Base-by-base conservation (phyloP, 345 rosid species). In the Syzygium jambos region DNA sequence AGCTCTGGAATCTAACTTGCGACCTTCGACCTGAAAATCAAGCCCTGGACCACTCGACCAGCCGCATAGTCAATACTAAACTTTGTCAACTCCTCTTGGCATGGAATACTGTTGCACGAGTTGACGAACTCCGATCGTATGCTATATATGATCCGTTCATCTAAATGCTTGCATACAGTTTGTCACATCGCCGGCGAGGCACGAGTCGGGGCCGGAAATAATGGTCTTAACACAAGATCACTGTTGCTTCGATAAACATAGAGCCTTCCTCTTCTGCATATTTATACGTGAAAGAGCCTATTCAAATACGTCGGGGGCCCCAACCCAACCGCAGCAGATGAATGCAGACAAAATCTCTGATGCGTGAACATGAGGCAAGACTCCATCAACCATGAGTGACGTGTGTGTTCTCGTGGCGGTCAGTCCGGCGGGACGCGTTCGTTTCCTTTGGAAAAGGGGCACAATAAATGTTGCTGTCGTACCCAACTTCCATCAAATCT, bases 1-100 rank as follows among this genome's bases (percentile, higher is more conserved):
- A 19, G 4, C 0, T 0, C 0, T 0, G 1, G 0, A 73, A 34
- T 34, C 0, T 73, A 19, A 19, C 14, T 19, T 1, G 4, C 5
- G 8, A 38, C 1, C 7, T 27, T 12, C 0, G 0, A 0, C 1
- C n/a, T 19, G 25, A 6, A 73, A 73, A 73, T 38, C 2, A 38
- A 73, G 7, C 21, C 1, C 10, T 10, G 15, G 11, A 38, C 1
- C 27, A 9, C 8, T 38, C 0, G 1, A 73, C 1, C 2, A 10
- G 1, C 3, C 2, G 19, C 14, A 9, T 19, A 2, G 2, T 68
- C 19, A 53, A 17, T 53, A 17, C 56, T 21, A 17, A 53, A 53
- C 56, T 17, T 53, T 53, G 56, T 53, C 56, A 6, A 6, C 17
- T 16, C 56, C 56, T 53, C 22, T 1, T 17, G 8, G 19, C 56